Percentiles rank a stretch among this genome's conserved stretches.
Conservation (phyloP, 2,329 filamentous ascomycete genomes). For the Exophiala oligosperma region DNA sequence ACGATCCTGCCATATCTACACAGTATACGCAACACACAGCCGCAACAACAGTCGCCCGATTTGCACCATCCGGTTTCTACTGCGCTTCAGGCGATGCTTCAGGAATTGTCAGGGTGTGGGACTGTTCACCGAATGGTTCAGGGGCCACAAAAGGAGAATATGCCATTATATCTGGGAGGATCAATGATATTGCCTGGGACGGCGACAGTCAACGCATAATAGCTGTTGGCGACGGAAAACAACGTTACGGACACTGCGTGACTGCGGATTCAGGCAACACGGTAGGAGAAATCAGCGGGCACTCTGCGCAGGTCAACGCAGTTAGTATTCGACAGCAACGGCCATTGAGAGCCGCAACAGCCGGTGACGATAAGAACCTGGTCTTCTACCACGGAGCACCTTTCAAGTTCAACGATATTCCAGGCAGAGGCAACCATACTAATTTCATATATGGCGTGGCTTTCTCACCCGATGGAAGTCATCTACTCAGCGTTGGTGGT, state of each 20-base stretch:
- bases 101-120: slow-evolving; percentile 88
- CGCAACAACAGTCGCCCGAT: slow-evolving; percentile 86
- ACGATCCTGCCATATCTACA: slow-evolving; percentile 77
- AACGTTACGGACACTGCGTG: slow-evolving; percentile 90
- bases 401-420: slow-evolving; percentile 88
- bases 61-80: slow-evolving; percentile 92
- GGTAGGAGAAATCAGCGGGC: slow-evolving; percentile 89
- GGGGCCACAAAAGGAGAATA: slow-evolving; percentile 87
- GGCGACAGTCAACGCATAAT: slow-evolving; percentile 96
- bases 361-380: slow-evolving; percentile 82
- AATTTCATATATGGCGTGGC: slow-evolving; percentile 86
- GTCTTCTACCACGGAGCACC: slow-evolving; percentile 93
- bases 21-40: slow-evolving; percentile 93
- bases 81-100: slow-evolving; percentile 86
- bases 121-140: slow-evolving; percentile 72
- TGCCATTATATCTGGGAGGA: slow-evolving; percentile 86
- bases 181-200: slow-evolving; percentile 97
- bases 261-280: slow-evolving; percentile 95
- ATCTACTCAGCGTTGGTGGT: slow-evolving; percentile 85
- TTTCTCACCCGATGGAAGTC: slow-evolving; percentile 84
- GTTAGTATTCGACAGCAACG: slow-evolving; percentile 87
- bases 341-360: slow-evolving; percentile 88
- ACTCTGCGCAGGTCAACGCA: slow-evolving; percentile 86
- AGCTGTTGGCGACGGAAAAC: slow-evolving; percentile 91
- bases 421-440: slow-evolving; percentile 69